Conservation (phyloP, 139 green algal species). For the Auxenochlorella pyrenoidosa region DNA sequence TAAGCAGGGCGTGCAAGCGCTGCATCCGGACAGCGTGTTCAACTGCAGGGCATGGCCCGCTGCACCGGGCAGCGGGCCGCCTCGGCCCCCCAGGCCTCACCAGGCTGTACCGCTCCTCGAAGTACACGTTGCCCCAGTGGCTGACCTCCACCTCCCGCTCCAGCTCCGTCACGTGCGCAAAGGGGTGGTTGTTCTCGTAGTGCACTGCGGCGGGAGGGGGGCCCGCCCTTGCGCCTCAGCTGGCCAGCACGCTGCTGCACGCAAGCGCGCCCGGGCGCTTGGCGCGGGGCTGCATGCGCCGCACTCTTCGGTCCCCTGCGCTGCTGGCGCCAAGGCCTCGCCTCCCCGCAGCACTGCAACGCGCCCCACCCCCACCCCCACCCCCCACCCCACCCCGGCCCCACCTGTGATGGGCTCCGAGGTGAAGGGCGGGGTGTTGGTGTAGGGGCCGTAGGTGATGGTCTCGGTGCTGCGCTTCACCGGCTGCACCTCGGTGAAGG, state of each 20-base stretch:
- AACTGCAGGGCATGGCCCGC: too few species aligned
- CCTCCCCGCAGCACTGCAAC: too few species aligned
- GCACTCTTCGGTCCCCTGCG: too few species aligned
- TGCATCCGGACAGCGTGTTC: too few species aligned
- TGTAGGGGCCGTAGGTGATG: conserved; percentile 63
- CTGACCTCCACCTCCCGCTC: conserved; percentile 91
- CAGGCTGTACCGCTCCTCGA: conserved; percentile 90
- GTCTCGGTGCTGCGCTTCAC: conserved; percentile 31
- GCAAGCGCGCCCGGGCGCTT: too few species aligned
- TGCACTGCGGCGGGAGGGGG: conserved; percentile 60
- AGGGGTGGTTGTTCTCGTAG: conserved; percentile 84
- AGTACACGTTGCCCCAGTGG: conserved; percentile 92
- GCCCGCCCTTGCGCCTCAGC: too few species aligned
- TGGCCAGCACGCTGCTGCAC: too few species aligned
- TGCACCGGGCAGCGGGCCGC: too few species aligned
- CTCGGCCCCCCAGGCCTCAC: conserved; percentile 22
- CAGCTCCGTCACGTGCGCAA: conserved; percentile 66
- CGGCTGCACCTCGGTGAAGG: conserved; percentile 53
- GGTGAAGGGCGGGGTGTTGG: conserved; percentile 41
- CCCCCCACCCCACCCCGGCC: not conserved
- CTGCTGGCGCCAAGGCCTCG: too few species aligned
- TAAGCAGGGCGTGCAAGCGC: too few species aligned
- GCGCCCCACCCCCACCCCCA: too few species aligned
- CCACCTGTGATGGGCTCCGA: conserved; percentile 46
- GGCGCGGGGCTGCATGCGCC: too few species aligned